Conservation (phyloP, 495 filamentous ascomycete species). For the Penicillium salamii region DNA sequence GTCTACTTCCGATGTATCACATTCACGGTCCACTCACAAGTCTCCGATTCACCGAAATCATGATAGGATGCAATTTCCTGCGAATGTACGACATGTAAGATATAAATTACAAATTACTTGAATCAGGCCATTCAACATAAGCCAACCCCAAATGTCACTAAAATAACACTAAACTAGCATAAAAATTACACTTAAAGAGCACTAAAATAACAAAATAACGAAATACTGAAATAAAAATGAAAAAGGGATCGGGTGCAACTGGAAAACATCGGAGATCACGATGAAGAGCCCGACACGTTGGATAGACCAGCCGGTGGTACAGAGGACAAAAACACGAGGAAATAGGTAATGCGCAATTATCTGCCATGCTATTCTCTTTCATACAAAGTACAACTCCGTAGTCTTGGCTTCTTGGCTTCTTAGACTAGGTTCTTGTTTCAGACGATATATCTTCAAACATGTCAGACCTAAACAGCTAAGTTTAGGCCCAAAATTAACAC, state of each 20-base stretch:
- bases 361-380: neutral
- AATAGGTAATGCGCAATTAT: too few relatives aligned
- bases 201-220: neutral
- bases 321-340: conserved; percentile 13
- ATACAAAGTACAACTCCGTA: neutral
- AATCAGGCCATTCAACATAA: too few relatives aligned
- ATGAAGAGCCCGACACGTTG: conserved; percentile 4
- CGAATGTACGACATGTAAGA: too few relatives aligned
- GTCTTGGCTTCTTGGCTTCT: too few relatives aligned
- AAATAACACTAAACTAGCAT: too few relatives aligned
- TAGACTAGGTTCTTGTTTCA: conserved; percentile 2
- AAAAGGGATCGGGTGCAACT: neutral
- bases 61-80: neutral
- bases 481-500: too few relatives aligned
- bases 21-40: neutral
- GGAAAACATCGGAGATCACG: neutral
- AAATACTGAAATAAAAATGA: neutral
- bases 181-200: too few relatives aligned
- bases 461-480: conserved; percentile 1
- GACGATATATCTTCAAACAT: conserved; percentile 1
- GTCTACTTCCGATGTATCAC: neutral
- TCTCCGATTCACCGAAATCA: neutral
- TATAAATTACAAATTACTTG: too few relatives aligned
- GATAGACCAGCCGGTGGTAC: conserved; percentile 5
- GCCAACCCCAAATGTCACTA: too few relatives aligned